Base-by-base conservation (phyloP, 345 rosid genomes). In the Sisymbrium irio region DNA sequence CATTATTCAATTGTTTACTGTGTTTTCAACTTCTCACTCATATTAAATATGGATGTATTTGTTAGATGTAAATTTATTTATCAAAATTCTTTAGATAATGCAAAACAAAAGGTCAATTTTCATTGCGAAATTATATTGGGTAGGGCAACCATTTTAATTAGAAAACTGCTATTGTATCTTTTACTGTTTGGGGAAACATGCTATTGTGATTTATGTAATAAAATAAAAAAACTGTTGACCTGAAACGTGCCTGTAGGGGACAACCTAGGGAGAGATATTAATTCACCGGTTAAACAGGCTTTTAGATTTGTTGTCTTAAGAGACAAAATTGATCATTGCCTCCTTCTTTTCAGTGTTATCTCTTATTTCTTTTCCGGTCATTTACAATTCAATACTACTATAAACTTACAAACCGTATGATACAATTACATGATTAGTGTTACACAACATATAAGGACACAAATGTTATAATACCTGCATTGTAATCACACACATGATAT, bases 201-300 rank as follows among this genome's bases (percentile, higher is more conserved):
- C n/a, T n/a, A n/a, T n/a, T n/a, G n/a, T n/a, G n/a, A n/a, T n/a
- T n/a, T n/a, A n/a, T n/a, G n/a, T n/a, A n/a, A n/a, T n/a, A n/a
- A n/a, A n/a, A n/a, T n/a, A n/a, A n/a, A n/a, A n/a, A n/a, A n/a
- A n/a, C n/a, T n/a, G n/a, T n/a, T n/a, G n/a, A n/a, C n/a, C n/a
- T n/a, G n/a, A n/a, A n/a, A n/a, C n/a, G n/a, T n/a, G n/a, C n/a
- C n/a, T n/a, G 10, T 70, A 20, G 60, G 50, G 25, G 32, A 41
- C 67, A 61, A 49, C 33, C 30, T 37, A 61, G 20, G 53, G 28
- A 68, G 51, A 67, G 40, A 54, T 39, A 68, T n/a, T n/a, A n/a
- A n/a, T 40, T 55, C 40, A 55, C 54, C 11, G 13, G 64, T 18
- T 39, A 55, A 55, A 41, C 67, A 59, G 4, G 13, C 60, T 59